Percentiles rank a stretch among this genome's conserved stretches.
phyloP scores from a whole-genome alignment of 306 rosid genomes.

The Rosa chinensis region DNA sequence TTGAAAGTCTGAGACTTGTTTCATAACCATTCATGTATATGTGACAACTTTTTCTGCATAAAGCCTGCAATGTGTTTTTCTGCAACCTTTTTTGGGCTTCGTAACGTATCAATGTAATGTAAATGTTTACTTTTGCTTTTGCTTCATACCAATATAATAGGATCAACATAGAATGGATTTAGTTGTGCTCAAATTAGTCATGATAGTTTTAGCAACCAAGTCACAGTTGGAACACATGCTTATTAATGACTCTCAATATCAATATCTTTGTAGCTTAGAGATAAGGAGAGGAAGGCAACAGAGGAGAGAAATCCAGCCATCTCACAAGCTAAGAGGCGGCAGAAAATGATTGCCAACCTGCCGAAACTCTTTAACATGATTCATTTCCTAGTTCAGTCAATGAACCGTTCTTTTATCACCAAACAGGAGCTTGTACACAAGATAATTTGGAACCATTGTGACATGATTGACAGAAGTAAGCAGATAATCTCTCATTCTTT shows the following conservation, averaged over 20 bases:
- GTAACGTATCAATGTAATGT: not conserved
- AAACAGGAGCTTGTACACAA: constrained; percentile 74
- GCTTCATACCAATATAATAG: not conserved
- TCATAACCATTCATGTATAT: not conserved
- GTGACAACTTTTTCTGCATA: not conserved
- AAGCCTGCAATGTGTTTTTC: not conserved
- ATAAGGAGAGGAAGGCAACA: constrained; percentile 58
- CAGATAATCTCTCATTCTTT: not conserved
- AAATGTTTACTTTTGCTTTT: not conserved
- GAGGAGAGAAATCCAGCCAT: constrained; percentile 76
- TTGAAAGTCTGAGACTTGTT: not conserved
- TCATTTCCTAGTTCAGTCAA: constrained; percentile 53
- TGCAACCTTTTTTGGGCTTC: not conserved
- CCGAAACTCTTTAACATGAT: constrained; percentile 86
- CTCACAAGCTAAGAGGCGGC: constrained; percentile 70
- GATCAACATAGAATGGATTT: not conserved
- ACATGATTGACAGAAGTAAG: constrained; percentile 69
- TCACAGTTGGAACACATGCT: not conserved
- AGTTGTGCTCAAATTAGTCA: not conserved
- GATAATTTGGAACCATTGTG: constrained; percentile 49
- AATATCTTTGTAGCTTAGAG: constrained; percentile 57
- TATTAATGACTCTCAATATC: not conserved
- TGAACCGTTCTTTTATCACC: constrained; percentile 49
- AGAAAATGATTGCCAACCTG: constrained; percentile 54
- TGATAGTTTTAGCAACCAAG: not conserved